A percentile compares a stretch with the other conserved stretches of the same genome.
phyloP scores from a whole-genome alignment of 1,284 basidiomycete species.

The Moesziomyces aphidis region DNA sequence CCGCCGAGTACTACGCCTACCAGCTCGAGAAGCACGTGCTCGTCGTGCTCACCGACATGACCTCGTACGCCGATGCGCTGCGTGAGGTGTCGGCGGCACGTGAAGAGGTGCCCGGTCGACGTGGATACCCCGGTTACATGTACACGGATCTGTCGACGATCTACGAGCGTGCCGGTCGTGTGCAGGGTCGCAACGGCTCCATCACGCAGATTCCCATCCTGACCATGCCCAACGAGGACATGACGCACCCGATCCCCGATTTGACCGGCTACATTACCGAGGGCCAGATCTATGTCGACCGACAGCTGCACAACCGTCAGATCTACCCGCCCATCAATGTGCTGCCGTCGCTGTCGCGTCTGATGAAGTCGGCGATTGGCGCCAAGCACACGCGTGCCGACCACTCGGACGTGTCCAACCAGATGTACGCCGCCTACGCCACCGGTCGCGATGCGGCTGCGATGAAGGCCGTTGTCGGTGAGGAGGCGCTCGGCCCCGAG shows the following conservation, averaged over 20 bases:
- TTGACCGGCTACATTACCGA: conserved; percentile 97
- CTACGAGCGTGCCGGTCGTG: conserved; percentile 99
- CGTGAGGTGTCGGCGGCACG: conserved; percentile 95
- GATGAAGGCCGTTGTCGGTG: conserved; percentile 99
- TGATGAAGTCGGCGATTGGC: conserved; percentile 99
- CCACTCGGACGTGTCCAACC: conserved; percentile 91
- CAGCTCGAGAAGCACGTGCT: conserved; percentile 99
- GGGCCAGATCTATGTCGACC: conserved; percentile 99
- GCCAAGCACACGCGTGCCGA: conserved; percentile 97
- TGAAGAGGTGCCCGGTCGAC: conserved; percentile 98
- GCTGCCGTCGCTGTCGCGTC: conserved; percentile 93
- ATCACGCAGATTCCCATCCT: conserved; percentile 99
- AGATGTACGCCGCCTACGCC: conserved; percentile 67
- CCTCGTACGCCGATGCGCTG: conserved; percentile 95
- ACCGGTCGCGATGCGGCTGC: conserved; percentile 91
- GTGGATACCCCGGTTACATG: conserved; percentile 99
- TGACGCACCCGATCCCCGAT: conserved; percentile 99
- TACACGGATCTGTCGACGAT: conserved; percentile 78
- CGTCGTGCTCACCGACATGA: conserved; percentile 99
- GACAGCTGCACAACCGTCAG: conserved; percentile 87
- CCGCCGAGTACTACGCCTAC: conserved; percentile 99
- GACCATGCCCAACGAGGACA: conserved; percentile 99
- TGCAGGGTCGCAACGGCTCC: conserved; percentile 95
- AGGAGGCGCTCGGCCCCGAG: conserved; percentile 92
- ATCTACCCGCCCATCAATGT: conserved; percentile 99